A percentile compares a stretch with the other conserved stretches of the same genome.
phyloP scores from a whole-genome alignment of 495 filamentous ascomycete genomes.

The Tirmania nivea region DNA sequence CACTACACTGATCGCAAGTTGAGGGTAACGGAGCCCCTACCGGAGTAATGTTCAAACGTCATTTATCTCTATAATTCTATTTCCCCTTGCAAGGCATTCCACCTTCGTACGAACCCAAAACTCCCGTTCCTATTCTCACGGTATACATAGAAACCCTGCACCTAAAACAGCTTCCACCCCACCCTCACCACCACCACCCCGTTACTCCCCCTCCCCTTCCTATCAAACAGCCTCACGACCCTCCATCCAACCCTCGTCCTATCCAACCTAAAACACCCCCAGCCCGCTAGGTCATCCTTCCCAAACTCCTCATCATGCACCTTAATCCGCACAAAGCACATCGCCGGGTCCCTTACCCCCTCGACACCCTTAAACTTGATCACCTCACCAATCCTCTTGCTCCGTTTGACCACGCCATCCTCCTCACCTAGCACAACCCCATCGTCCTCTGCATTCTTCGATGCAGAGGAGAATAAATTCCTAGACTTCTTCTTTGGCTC shows the following conservation, averaged over 20 bases:
- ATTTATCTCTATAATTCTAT: no score
- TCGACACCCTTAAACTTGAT: conserved; percentile 38
- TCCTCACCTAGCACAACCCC: conserved; percentile 21
- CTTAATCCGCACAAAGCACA: conserved; percentile 40
- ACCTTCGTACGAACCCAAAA: no score
- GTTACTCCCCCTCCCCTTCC: conserved; percentile 34
- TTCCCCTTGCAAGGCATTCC: no score
- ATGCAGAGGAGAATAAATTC: conserved; percentile 37
- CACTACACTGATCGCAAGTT: no score
- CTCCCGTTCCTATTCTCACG: no score
- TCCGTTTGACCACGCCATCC: not conserved
- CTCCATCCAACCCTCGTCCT: conserved; percentile 51
- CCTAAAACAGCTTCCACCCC: conserved; percentile 29
- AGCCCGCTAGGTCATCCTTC: conserved; percentile 54
- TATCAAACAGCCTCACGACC: conserved; percentile 50
- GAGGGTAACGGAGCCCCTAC: no score
- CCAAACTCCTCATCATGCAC: conserved; percentile 64
- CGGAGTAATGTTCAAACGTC: no score
- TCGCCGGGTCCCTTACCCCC: conserved; percentile 39
- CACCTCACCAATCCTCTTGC: conserved; percentile 26
- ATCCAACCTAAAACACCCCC: conserved; percentile 74
- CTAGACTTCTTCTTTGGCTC: conserved; percentile 20
- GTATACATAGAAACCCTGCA: not conserved
- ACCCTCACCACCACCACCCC: conserved; percentile 52
- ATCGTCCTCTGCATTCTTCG: conserved; percentile 43